Conservation (phyloP, 1,284 basidiomycete genomes). For the Stygiomarasmius scandens region DNA sequence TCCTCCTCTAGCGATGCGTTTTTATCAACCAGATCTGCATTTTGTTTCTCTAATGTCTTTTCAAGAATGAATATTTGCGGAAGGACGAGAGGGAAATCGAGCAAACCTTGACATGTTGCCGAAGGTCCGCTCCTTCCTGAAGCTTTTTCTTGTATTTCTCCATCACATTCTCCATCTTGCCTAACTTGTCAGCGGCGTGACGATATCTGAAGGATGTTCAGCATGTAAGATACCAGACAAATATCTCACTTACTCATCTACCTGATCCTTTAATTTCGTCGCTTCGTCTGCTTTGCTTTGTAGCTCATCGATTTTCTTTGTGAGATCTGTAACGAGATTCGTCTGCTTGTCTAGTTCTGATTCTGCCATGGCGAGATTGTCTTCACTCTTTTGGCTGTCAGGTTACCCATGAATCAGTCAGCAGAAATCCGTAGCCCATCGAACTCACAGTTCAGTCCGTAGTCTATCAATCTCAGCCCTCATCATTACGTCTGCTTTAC, state of each 20-base stretch:
- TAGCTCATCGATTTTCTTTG: slow-evolving; percentile 82
- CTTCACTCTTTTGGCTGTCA: slow-evolving; percentile 86
- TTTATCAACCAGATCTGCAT: slow-evolving; percentile 87
- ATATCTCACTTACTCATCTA: slow-evolving; percentile 78
- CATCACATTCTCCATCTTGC: slow-evolving; percentile 96
- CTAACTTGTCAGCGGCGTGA: slow-evolving; percentile 87
- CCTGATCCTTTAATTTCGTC: slow-evolving; percentile 83
- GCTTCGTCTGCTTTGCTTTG: slow-evolving; percentile 78
- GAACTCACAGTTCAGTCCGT: slow-evolving; percentile 50
- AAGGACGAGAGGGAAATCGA: background rate
- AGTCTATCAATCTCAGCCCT: slow-evolving; percentile 81
- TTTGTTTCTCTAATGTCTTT: slow-evolving; percentile 89
- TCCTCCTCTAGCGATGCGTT: slow-evolving; percentile 92
- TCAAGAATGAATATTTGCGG: slow-evolving; percentile 3
- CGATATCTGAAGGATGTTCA: slow-evolving; percentile 59
- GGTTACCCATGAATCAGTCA: slow-evolving; percentile 32
- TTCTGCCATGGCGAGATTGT: slow-evolving; percentile 81
- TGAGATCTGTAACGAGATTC: slow-evolving; percentile 68
- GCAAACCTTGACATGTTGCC: slow-evolving; percentile 80
- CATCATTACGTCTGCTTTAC: slow-evolving; percentile 68
- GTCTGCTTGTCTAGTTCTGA: slow-evolving; percentile 80
- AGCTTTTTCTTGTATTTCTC: slow-evolving; percentile 99
- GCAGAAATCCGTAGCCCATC: background rate
- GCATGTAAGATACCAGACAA: slow-evolving; percentile 1
- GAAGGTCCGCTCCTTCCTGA: slow-evolving; percentile 89